Evolutionary conservation across 2,329 filamentous ascomycete genomes (phyloP), one percentile per base, ranked within the genome.

Genomic region (Paraphoma chrysanthemicola): DNA sequence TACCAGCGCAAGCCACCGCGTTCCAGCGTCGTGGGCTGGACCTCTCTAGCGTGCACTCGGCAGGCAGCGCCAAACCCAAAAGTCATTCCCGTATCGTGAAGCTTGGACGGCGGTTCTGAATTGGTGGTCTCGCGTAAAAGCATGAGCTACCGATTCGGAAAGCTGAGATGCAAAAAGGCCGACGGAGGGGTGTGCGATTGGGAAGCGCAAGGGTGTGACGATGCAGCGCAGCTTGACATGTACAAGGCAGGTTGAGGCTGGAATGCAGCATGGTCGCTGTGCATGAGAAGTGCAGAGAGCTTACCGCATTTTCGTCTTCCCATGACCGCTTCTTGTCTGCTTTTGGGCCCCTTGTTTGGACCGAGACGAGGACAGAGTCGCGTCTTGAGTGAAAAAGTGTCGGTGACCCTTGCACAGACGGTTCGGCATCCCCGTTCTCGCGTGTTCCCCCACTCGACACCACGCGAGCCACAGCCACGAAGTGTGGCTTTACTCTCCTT

Each of bases 1-100:
- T 60, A 51, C 60, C 53, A 47, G 63, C 68, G 70, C 69, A 68
- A 70, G 68, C 70, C 70, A 72, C 67, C 45, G 49, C 36, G 47
- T 43, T 56, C 64, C 60, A 57, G 42, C 54, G 54, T 54, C 41
- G 55, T 44, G 63, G 67, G 67, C 67, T 70, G 64, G 69, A 67
- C 52, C 55, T n/a, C 41, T 45, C 50, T 58, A 64, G 57, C 57
- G 53, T 39, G 33, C 9, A 10, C 10, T 6, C 14, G 10, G 9
- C 14, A 10, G 33, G 3, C 10, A 36, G 6, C 33, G 33, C 33
- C 33, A 36, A 36, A 36, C 33, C 33, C 33, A 36, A 36, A 36
- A 10, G 10, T 36, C 33, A 14, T 36, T 36, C 33, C 33, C 33
- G 33, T n/a, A 42, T 42, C 39, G 12, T 42, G 11, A 42, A n/a